Conservation (phyloP, 2,329 filamentous ascomycete genomes). For the Phyllosticta citriasiana region DNA sequence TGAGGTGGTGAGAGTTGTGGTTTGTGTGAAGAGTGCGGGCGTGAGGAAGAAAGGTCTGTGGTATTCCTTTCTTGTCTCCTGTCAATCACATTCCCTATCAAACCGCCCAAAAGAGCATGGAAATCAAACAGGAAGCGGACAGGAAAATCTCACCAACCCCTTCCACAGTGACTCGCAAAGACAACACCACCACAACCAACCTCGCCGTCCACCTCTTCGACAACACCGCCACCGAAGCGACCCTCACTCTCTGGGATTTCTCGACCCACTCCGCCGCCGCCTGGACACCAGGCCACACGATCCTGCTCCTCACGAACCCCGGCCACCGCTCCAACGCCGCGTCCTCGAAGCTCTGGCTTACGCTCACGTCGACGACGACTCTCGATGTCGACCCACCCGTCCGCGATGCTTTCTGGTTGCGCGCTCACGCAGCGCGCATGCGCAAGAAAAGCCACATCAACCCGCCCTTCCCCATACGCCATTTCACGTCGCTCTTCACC, state of each 20-base stretch:
- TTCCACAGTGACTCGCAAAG: conserved; percentile 37
- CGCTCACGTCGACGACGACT: conserved; percentile 35
- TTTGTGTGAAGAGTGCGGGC: conserved; percentile 50
- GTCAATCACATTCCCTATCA: background rate
- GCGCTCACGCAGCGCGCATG: conserved; percentile 37
- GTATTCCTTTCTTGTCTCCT: background rate
- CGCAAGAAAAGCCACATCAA: conserved; percentile 42
- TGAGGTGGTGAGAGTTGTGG: conserved; percentile 36
- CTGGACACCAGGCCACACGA: conserved; percentile 40
- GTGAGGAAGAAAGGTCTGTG: conserved; percentile 37
- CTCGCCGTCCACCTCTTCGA: conserved; percentile 47
- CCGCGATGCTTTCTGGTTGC: conserved; percentile 45
- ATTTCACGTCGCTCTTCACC: conserved; percentile 15
- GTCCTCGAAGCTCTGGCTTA: conserved; percentile 13
- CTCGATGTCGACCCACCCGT: conserved; percentile 48
- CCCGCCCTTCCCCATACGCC: conserved; percentile 30
- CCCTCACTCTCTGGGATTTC: conserved; percentile 47
- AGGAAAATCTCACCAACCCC: background rate
- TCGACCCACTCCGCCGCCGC: conserved; percentile 34
- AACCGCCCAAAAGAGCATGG: background rate
- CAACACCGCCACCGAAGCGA: conserved; percentile 41
- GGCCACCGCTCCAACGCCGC: conserved; percentile 20
- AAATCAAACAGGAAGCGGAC: background rate
- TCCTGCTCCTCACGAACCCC: conserved; percentile 42
- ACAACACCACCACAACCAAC: conserved; percentile 34